Base-by-base conservation (phyloP, 208 protist species). In the Angomonas desouzai region DNA sequence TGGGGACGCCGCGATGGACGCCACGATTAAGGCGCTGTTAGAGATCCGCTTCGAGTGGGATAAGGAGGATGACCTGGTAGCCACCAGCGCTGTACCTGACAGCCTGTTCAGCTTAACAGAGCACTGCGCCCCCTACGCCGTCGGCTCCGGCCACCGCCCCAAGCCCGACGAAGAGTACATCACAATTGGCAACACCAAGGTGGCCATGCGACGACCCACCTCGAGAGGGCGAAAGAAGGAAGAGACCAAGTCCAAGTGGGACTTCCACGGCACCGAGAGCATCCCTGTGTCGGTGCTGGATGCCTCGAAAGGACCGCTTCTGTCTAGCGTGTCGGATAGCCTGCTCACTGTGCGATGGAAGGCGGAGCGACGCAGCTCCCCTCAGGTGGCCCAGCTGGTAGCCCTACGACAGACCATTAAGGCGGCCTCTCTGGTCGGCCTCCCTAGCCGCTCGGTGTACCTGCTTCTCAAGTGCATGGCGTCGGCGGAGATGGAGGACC, bases 21-120 rank as follows among this genome's bases (percentile, higher is more conserved):
- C 29, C 30, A 48, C 74, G 7, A 62, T 95, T 45, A 64, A 78
- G 58, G 66, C 78, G 7, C 67, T 95, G 55, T 55, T 95, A 11
- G 80, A 87, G 62, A 48, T 91, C n/a, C 81, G 89, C 48, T 91
- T 92, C 66, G 56, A 79, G 51, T 95, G 89, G 86, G 89, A 95
- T 71, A 72, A 70, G 29, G 83, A 79, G 73, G 89, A 95, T 51
- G 85, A 74, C 36, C 62, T 95, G 16, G 36, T 88, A 18, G 76
- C 77, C 22, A 67, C 76, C 36, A 81, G 70, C 58, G 64, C 88
- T 56, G 79, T 95, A 23, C 85, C 89, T 16, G 55, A 57, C 22
- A 76, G 74, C 7, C 56, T 91, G 22, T 80, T 77, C 59, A 25
- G 53, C 16, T 51, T 74, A 48, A 77, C 75, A 10, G 79, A 68